Evolutionary conservation across 805 yeast genomes (phyloP), one percentile per base, ranked within the genome.

Genomic region (Torulaspora delbrueckii): DNA sequence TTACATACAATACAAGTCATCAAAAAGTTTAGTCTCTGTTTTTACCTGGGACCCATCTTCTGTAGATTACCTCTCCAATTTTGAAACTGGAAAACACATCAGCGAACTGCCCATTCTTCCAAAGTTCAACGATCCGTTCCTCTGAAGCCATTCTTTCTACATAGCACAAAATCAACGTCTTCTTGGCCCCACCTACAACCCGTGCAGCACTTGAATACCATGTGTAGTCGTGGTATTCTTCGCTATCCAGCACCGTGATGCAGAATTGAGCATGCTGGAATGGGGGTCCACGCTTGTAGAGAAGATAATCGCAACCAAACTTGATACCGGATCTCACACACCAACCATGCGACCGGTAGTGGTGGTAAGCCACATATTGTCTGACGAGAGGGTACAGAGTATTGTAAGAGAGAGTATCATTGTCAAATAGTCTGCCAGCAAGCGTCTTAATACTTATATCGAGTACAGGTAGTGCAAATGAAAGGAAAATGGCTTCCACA

Each of bases 201-300:
- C 99, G 76, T 37, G 84, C 81, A 22, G 80, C 63, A 2, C 88
- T 75, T 3, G 87, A 79, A 42, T 78, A 72, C 79, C 90, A 84
- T 60, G 71, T 73, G 76, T 78, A 80, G 47, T 65, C 72, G 28
- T 60, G 65, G 10, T 36, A 27, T 8, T 44, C 54, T 1, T 51
- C 53, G 24, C 43, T 40, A 45, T 67, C 66, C 27, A 61, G 50
- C 0, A 58, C 54, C 52, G 76, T 59, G 3, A 87, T 68, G 5
- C 91, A 86, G 63, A 79, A 86, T 60, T 89, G 96, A 0, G 99
- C 97, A 62, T 93, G 99, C 41, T 84, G 80, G 62, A 90, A 88
- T 1, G 97, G 97, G 7, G 98, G 99, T 0, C 99, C 99, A 47
- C 91, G 72, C 43, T 83, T 79, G 63, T 93, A 93, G 4, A 93